These are phyloP conservation scores for Ophiostoma perfectum DNA, from an alignment of 2,329 filamentous ascomycete species.

Conservation along the genomic window DNA sequence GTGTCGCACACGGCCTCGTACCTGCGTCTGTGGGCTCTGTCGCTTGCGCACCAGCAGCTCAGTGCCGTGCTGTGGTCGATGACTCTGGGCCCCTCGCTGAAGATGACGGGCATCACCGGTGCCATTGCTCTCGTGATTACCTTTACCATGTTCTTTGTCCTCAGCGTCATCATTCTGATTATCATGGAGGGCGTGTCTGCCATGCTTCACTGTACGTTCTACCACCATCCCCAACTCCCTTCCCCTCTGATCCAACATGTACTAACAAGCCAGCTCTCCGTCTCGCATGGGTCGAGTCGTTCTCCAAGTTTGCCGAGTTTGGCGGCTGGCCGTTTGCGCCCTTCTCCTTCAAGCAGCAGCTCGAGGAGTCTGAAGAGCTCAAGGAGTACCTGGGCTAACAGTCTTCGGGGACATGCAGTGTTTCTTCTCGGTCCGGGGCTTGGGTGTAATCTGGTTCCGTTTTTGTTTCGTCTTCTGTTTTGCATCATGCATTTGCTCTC, in stretches of 20 bases:
- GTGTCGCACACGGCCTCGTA: conserved; percentile 98
- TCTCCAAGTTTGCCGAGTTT: conserved; percentile 95
- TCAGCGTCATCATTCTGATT: conserved; percentile 65
- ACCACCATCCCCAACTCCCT: too few relatives aligned
- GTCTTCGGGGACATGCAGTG: too few relatives aligned
- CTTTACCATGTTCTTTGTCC: conserved; percentile 86
- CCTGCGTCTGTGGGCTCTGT: conserved; percentile 95
- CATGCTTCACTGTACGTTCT: conserved; percentile 64
- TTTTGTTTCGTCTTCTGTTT: neutral
- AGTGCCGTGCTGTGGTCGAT: conserved; percentile 94
- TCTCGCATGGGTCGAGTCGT: conserved; percentile 94
- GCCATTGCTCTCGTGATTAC: conserved; percentile 74
- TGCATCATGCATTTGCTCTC: conserved; percentile 10
- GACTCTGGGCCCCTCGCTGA: conserved; percentile 78
- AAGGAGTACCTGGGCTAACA: conserved; percentile 49
- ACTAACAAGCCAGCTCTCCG: conserved; percentile 46
- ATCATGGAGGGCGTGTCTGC: conserved; percentile 95
- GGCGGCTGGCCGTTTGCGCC: conserved; percentile 81
- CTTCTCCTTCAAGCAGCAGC: conserved; percentile 76
- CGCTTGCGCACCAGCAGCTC: conserved; percentile 93
- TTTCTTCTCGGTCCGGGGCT: neutral
- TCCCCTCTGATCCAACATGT: neutral
- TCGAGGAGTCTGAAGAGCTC: conserved; percentile 72
- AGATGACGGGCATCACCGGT: conserved; percentile 59
- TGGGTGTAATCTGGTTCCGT: neutral